Conservation (phyloP, 2,329 filamentous ascomycete species). For the Sarocladiaceae sp. region DNA sequence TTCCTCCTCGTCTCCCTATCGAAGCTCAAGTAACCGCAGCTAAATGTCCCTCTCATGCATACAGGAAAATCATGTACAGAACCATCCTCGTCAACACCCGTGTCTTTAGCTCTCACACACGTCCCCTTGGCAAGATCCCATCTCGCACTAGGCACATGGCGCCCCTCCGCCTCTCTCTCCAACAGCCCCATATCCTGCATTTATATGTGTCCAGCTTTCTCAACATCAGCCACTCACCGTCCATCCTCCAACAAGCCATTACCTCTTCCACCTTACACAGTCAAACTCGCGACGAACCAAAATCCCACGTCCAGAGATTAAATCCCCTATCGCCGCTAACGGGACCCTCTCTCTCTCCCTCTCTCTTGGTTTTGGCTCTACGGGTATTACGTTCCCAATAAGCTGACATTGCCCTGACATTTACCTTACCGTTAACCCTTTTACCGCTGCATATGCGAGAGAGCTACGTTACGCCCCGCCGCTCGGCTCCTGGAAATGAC, state of each 20-base stretch:
- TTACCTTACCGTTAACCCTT: neutral
- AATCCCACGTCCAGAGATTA: conserved; percentile 5
- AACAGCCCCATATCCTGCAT: conserved; percentile 1
- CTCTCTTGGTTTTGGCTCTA: neutral
- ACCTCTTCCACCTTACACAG: conserved; percentile 9
- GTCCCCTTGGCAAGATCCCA: conserved; percentile 5
- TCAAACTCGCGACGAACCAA: conserved; percentile 3
- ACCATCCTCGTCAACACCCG: no score
- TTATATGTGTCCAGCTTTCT: conserved; percentile 9
- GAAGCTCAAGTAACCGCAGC: no score
- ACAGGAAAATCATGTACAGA: neutral
- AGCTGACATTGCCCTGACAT: neutral
- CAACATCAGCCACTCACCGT: conserved; percentile 2
- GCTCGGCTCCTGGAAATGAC: conserved; percentile 4
- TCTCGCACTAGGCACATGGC: conserved; percentile 6
- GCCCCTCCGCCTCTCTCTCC: neutral
- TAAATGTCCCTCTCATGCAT: no score
- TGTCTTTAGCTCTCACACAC: neutral
- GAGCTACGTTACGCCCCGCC: neutral
- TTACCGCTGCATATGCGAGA: neutral
- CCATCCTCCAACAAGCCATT: neutral
- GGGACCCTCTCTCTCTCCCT: neutral
- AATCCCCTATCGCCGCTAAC: conserved; percentile 7
- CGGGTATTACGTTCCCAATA: neutral
- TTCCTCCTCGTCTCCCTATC: no score